phyloP scores from a whole-genome alignment of 2,329 filamentous ascomycete genomes.

The Claviceps cyperi region DNA sequence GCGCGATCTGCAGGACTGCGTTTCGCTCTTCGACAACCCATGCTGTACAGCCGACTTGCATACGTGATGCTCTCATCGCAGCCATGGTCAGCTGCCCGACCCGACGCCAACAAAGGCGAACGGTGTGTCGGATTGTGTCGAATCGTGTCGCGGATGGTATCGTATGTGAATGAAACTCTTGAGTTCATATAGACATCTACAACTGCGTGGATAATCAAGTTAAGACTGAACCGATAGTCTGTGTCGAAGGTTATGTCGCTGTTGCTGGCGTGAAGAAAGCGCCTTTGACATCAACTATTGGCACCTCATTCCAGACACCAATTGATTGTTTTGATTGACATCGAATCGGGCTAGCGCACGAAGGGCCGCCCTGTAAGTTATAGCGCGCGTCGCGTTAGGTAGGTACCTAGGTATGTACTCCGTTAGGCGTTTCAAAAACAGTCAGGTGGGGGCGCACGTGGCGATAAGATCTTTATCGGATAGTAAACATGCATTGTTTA shows the following conservation, averaged over 20 bases:
- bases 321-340: conserved; percentile 25
- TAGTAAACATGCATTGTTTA: conserved; percentile 26
- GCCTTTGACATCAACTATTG: conserved; percentile 3
- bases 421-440: not conserved
- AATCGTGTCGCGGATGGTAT: not conserved
- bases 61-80: conserved; percentile 40
- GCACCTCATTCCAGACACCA: conserved; percentile 11
- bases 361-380: no score
- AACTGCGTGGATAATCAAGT: not conserved
- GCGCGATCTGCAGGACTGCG: conserved; percentile 59
- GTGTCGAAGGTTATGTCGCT: not conserved
- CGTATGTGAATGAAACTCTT: not conserved
- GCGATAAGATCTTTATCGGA: conserved; percentile 25
- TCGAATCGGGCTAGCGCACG: conserved; percentile 20
- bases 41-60: conserved; percentile 63
- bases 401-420: no score
- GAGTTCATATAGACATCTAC: conserved; percentile 6
- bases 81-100: conserved; percentile 17
- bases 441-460: conserved; percentile 17
- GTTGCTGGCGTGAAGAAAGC: conserved; percentile 10
- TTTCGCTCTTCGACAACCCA: conserved; percentile 81
- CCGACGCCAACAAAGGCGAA: conserved; percentile 5
- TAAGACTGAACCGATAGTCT: not conserved
- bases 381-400: no score
- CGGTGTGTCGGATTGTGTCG: not conserved